Base-by-base conservation (phyloP, 345 rosid species). In the Euphorbia lathyris region DNA sequence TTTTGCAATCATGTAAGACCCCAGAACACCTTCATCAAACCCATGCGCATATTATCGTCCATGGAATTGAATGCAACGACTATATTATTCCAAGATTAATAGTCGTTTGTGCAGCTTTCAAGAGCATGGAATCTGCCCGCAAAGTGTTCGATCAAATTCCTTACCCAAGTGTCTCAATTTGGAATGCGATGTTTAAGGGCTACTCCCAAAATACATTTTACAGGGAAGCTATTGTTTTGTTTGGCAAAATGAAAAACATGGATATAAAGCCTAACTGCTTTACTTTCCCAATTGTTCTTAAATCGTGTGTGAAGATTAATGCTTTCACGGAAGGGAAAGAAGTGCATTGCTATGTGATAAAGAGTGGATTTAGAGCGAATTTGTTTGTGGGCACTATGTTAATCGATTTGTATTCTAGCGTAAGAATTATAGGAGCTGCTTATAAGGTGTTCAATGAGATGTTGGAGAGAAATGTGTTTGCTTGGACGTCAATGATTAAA, bases 141-240 rank as follows among this genome's bases (percentile, higher is more conserved):
- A 80, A 83, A 34, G 27, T 92, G 87, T 94, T 94, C 74, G 90
- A 90, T 71, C 77, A 70, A 87, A 87, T 86, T 71, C 68, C 83
- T 60, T 67, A 76, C 13, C 89, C 84, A 32, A 82, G 72, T 56
- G 82, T 71, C 23, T 68, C 85, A 2, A 71, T 72, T 29, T 87
- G 89, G 90, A 94, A 94, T 36, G 87, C 90, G 7, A 74, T 88
- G 88, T 71, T 91, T 29, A 87, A 77, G 67, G 94, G 91, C 58
- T 86, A 82, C 69, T 71, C 73, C 6, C 77, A 58, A 10, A 79
- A 79, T 7, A 85, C 78, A 23, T 56, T 61, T 38, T 72, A 72
- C 67, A 43, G 66, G 22, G 80, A 88, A 57, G 89, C 82, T 74
- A 43, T 89, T 52, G 9, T 67, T 4, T 72, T 88, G 78, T 89